Conservation (phyloP, 2,329 filamentous ascomycete species). For the Magnaporthales sp. region DNA sequence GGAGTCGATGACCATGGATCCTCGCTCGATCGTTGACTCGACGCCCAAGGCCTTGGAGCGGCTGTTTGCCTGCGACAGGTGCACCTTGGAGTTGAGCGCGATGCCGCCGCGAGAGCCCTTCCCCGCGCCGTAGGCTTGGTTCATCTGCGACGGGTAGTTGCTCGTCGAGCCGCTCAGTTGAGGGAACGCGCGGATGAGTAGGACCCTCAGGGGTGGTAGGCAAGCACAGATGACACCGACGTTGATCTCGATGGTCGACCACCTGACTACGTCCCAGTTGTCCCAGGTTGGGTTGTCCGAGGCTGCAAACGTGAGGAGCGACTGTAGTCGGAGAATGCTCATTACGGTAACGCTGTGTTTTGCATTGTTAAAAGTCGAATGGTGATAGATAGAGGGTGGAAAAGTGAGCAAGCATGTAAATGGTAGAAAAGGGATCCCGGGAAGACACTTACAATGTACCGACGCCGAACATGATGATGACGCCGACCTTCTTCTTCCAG, state of each 20-base stretch:
- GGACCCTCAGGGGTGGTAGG: conserved; percentile 21
- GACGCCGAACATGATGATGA: conserved; percentile 35
- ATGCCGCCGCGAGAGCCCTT: neutral
- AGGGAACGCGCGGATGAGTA: conserved; percentile 20
- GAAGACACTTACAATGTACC: conserved; percentile 22
- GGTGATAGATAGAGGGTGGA: neutral
- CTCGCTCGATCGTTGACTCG: neutral
- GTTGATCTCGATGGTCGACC: conserved; percentile 25
- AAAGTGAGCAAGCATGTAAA: neutral
- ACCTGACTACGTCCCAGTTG: conserved; percentile 19
- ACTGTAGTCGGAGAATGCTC: conserved; percentile 20
- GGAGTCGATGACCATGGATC: neutral
- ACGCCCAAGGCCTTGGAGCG: neutral
- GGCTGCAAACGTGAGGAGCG: conserved; percentile 19
- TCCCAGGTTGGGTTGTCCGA: conserved; percentile 22
- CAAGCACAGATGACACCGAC: conserved; percentile 24
- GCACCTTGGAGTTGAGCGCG: neutral
- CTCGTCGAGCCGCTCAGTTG: conserved; percentile 8
- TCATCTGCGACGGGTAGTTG: neutral
- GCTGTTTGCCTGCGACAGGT: neutral
- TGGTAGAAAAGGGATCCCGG: neutral
- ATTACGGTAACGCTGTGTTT: conserved; percentile 23
- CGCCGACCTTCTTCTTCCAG: conserved; percentile 34
- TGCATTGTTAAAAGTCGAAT: neutral
- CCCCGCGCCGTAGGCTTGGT: neutral